Evolutionary conservation across 805 yeast genomes (phyloP).

Genomic region (Starmerella asiatica): DNA sequence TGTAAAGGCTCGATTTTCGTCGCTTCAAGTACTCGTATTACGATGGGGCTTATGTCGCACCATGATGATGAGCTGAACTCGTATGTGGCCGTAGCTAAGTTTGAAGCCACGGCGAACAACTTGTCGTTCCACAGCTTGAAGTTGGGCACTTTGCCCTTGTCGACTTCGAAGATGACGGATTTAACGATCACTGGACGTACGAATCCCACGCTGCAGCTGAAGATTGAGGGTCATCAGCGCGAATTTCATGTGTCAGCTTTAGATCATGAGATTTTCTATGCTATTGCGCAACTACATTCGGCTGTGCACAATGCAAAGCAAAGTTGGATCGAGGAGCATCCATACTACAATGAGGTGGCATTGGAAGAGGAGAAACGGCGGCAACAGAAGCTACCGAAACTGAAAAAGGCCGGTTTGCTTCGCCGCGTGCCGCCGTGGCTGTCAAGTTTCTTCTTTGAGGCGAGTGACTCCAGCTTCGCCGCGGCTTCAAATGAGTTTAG

Average conservation of each 20-base stretch:
- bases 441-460: conserved; percentile 5
- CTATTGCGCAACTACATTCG: conserved; percentile 21
- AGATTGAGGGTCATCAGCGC: conserved; percentile 18
- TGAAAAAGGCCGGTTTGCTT: conserved; percentile 3
- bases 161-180: conserved; percentile 18
- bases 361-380: background rate
- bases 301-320: conserved; percentile 5
- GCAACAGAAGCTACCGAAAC: background rate
- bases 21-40: conserved; percentile 24
- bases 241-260: conserved; percentile 23
- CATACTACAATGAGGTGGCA: background rate
- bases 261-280: conserved; percentile 26
- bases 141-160: conserved; percentile 22
- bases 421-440: conserved; percentile 21
- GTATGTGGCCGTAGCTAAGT: conserved; percentile 12
- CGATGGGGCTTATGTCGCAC: conserved; percentile 24
- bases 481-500: conserved; percentile 22
- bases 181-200: conserved; percentile 21
- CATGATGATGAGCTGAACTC: conserved; percentile 16
- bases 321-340: conserved; percentile 2
- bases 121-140: conserved; percentile 25
- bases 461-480: conserved; percentile 9
- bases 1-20: conserved; percentile 25
- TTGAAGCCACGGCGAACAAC: conserved; percentile 12
- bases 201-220: conserved; percentile 24